These are phyloP conservation scores for Saccharomycopsis hybrid DNA, from an alignment of 1,139 yeast species.

Conservation along the genomic window DNA sequence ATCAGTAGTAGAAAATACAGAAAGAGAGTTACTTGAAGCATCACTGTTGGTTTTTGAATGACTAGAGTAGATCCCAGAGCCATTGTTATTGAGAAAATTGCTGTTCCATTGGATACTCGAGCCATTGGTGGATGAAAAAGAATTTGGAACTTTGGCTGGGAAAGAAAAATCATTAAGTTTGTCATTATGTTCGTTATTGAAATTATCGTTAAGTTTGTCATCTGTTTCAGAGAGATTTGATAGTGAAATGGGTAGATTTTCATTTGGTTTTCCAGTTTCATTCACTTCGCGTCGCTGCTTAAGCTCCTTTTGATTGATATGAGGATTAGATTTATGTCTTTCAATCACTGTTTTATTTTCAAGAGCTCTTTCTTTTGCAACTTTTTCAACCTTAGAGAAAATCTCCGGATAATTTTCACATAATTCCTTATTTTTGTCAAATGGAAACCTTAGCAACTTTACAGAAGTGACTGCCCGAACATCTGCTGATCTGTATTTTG, in stretches of 20 bases:
- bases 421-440: conserved; percentile 44
- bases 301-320: too few relatives aligned
- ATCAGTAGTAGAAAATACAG: neutral
- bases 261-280: neutral
- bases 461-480: conserved; percentile 55
- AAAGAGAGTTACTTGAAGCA: neutral
- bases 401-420: conserved; percentile 54
- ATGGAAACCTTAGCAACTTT: conserved; percentile 53
- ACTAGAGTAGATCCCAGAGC: neutral
- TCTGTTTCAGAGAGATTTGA: too few relatives aligned
- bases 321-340: too few relatives aligned
- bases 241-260: too few relatives aligned
- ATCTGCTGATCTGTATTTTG: conserved; percentile 38
- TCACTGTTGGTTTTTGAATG: neutral
- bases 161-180: too few relatives aligned
- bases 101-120: conserved; percentile 16
- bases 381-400: conserved; percentile 28
- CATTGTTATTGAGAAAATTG: conserved; percentile 8
- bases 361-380: too few relatives aligned
- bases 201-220: neutral
- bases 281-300: neutral
- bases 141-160: too few relatives aligned
- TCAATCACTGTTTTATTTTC: too few relatives aligned
- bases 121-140: too few relatives aligned
- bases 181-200: neutral